Conservation (phyloP, 2,329 filamentous ascomycete genomes). For the Cladophialophora chaetospira region DNA sequence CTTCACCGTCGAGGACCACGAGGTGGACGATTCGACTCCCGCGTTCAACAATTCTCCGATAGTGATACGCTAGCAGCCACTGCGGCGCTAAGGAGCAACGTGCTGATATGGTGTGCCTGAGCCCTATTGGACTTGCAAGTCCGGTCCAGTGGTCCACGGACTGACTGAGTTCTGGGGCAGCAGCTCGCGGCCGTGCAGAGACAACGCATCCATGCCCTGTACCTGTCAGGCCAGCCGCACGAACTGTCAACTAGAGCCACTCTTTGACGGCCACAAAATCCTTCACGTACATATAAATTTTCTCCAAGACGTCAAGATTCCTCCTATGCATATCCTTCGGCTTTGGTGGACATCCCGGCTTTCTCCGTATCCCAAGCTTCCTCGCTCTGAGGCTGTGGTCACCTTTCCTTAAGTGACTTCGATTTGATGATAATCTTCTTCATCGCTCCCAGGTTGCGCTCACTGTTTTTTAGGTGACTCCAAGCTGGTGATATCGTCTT, state of each 20-base stretch:
- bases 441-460: too few relatives aligned
- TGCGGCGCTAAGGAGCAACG: neutral
- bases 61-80: neutral
- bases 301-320: neutral
- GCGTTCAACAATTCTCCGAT: slow-evolving; percentile 1
- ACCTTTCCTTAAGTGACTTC: too few relatives aligned
- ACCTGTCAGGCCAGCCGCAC: neutral
- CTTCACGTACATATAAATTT: neutral
- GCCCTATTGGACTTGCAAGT: slow-evolving; percentile 6
- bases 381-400: too few relatives aligned
- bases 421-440: too few relatives aligned
- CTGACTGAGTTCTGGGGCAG: neutral
- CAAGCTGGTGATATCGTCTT: too few relatives aligned
- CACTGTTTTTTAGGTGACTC: too few relatives aligned
- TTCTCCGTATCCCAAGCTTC: too few relatives aligned
- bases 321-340: neutral
- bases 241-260: neutral
- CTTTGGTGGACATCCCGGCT: neutral
- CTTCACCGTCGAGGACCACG: neutral
- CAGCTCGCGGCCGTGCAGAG: neutral
- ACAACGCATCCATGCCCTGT: slow-evolving; percentile 11
- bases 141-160: slow-evolving; percentile 17
- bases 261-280: neutral
- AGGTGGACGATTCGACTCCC: neutral
- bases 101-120: slow-evolving; percentile 9